phyloP scores from a whole-genome alignment of 306 rosid genomes.

The Cotoneaster glaucophyllus region DNA sequence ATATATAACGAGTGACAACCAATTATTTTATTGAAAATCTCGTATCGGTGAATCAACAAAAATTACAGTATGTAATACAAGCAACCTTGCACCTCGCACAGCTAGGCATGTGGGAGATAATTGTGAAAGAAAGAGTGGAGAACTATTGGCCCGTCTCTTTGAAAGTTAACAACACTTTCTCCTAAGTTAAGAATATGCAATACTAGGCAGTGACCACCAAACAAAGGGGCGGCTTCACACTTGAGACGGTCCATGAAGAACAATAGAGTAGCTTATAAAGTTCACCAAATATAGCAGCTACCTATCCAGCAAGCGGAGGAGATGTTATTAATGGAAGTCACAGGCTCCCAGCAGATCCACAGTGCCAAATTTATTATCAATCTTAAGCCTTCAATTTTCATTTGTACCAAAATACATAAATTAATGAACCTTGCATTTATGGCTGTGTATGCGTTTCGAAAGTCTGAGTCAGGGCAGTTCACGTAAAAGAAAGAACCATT shows the following conservation, averaged over 20 bases:
- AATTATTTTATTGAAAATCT: no score
- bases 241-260: background rate
- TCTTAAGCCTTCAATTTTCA: background rate
- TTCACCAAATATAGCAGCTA: background rate
- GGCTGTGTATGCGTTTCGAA: constrained; percentile 2
- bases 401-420: constrained; percentile 5
- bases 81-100: no score
- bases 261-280: background rate
- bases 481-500: constrained; percentile 47
- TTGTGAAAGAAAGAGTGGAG: no score
- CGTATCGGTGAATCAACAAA: no score
- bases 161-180: no score
- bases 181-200: no score
- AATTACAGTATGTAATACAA: no score
- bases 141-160: no score
- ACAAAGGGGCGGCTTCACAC: background rate
- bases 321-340: constrained; percentile 42
- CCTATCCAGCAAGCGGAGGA: background rate
- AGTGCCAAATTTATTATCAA: constrained; percentile 35
- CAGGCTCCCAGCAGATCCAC: constrained; percentile 19
- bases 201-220: background rate
- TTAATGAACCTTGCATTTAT: constrained; percentile 28
- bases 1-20: no score
- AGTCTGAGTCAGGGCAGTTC: constrained; percentile 24
- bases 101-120: no score